Evolutionary conservation across 1,139 yeast genomes (phyloP).

Genomic region (Lodderomyces theae): DNA sequence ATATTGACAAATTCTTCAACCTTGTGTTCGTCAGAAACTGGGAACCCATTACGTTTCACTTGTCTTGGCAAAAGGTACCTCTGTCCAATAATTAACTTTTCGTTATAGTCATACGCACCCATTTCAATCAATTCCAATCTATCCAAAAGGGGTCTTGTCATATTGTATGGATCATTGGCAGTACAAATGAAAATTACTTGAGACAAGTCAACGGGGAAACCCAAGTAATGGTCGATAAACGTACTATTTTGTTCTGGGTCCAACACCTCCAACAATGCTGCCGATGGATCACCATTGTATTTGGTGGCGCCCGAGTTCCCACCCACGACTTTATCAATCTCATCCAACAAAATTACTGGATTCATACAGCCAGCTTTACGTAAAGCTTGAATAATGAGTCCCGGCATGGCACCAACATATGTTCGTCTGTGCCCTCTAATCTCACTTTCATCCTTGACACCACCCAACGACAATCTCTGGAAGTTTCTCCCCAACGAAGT

Average conservation of each 20-base stretch:
- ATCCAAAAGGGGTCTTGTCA: conserved; percentile 79
- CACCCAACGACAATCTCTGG: conserved; percentile 85
- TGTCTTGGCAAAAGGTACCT: conserved; percentile 80
- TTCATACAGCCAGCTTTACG: conserved; percentile 79
- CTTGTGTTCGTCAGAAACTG: conserved; percentile 15
- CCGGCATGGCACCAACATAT: conserved; percentile 94
- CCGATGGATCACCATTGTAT: conserved; percentile 85
- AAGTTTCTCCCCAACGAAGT: conserved; percentile 74
- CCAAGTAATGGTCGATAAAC: conserved; percentile 82
- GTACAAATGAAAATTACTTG: conserved; percentile 86
- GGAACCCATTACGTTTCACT: conserved; percentile 66
- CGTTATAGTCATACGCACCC: conserved; percentile 78
- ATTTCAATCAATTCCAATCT: conserved; percentile 82
- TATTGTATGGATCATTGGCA: conserved; percentile 75
- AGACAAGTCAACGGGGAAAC: conserved; percentile 84
- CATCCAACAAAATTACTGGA: conserved; percentile 87
- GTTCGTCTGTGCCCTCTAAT: conserved; percentile 91
- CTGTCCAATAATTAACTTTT: conserved; percentile 72
- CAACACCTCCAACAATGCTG: conserved; percentile 82
- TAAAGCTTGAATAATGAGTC: conserved; percentile 74
- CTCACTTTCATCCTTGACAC: conserved; percentile 86
- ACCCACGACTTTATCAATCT: conserved; percentile 78
- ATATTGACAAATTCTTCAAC: conserved; percentile 34
- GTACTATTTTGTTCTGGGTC: conserved; percentile 87
- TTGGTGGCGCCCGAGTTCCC: conserved; percentile 49